Conservation (phyloP, 179 eudicot species). For the Spinacia oleracea region DNA sequence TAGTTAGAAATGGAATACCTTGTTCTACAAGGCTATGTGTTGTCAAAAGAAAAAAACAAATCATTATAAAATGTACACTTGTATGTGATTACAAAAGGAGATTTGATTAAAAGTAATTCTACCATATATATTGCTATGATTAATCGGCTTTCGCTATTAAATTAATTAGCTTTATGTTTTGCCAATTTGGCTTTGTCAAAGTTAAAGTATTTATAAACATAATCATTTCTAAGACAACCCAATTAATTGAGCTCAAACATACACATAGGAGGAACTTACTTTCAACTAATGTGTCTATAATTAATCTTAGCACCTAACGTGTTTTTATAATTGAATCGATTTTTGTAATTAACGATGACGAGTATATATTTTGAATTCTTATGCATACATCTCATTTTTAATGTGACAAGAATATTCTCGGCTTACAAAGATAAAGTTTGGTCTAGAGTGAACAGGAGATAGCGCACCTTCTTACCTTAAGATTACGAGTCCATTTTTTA, state of each 20-base stretch:
- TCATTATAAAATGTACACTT: background rate
- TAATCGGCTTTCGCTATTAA: background rate
- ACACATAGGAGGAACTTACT: background rate
- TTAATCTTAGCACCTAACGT: background rate
- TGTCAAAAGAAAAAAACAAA: slow-evolving; percentile 1
- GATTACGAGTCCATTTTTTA: no score
- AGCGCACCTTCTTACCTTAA: no score
- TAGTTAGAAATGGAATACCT: slow-evolving; percentile 11
- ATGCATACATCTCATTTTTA: no score
- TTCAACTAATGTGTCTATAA: background rate
- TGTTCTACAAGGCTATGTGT: slow-evolving; percentile 19
- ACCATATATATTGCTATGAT: background rate
- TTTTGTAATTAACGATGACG: no score
- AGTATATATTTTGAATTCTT: no score
- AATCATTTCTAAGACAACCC: slow-evolving; percentile 2
- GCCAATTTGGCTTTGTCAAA: background rate
- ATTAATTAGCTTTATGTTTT: background rate
- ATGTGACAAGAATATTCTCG: no score
- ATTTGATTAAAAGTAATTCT: background rate
- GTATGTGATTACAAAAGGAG: background rate
- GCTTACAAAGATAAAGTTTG: no score
- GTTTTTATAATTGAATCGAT: no score
- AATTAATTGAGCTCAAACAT: background rate
- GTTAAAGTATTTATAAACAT: background rate
- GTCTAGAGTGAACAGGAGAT: no score